Evolutionary conservation across 768 basidiomycete genomes (phyloP), one percentile per base, ranked within the genome.

Genomic region (Dentipellis fragilis): DNA sequence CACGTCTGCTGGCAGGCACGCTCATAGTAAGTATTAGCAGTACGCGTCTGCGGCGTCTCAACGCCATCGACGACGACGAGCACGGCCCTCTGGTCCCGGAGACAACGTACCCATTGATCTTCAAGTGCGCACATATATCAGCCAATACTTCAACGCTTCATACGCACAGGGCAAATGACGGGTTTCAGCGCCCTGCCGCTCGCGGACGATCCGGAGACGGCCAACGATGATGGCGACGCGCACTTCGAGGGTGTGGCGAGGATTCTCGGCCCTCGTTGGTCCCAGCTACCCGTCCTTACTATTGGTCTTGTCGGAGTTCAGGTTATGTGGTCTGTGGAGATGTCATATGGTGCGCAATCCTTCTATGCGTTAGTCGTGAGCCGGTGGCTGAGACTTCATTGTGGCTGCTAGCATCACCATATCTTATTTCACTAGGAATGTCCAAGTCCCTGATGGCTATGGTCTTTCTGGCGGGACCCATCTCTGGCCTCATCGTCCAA

Each of bases 281-380:
- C 78, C 0, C 81, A 79, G 49, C 68, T 88, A 23, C 86, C 88
- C 1, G 74, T 77, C 2, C 68, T 95, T 39, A 94, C 92, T 0
- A 64, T 93, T 7, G 87, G 89, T 0, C 71, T 94, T 52, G 69
- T 92, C 2, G 93, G 93, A 6, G 83, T 94, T 0, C 89, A 91
- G 67, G 81, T 92, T 58, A 80, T 95, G 49, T 96, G 94, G 94
- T 87, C 87, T 1, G 85, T 95, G 11, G 93, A 96, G 65, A 93
- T 96, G 90, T 86, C 89, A 0, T 93, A 95, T 59, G 91, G 89
- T 71, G 54, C 37, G 10, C 19, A 45, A 7, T 14, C 11, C 48
- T 46, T 51, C 47, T 45, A 36, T 49, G 3, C 36, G n/a, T 17
- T 29, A 5, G 23, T 16, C 9, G 11, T 51, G 10, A 19, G 17